Base-by-base conservation (phyloP, 371 early-diverging fungal species). In the Lichtheimia ramosa region DNA sequence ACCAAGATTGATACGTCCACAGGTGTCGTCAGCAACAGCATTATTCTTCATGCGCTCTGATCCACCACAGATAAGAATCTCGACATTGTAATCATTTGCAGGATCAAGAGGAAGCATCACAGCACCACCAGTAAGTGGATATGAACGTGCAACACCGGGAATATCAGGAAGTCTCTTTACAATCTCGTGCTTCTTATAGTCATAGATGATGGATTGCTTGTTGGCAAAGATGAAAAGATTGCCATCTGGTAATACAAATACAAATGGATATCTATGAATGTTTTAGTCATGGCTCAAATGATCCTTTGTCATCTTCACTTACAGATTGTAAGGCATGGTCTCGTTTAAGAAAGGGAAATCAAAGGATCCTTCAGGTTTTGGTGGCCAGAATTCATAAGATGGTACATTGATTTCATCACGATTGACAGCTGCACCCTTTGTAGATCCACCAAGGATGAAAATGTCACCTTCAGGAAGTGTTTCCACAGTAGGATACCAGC, bases 401-500 rank as follows among this genome's bases (percentile, higher is more conserved):
- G 83, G 82, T 0, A 79, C 79, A 25, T 83, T 77, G 34, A 81
- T 75, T 21, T 78, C 81, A 21, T 69, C 69, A 20, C 71, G 70
- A 48, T 84, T 87, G 51, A 73, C 70, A 10, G 73, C 74, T 0
- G 83, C 71, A 10, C 85, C 83, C 3, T 65, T 68, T 24, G 63
- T 79, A 0, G 81, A 68, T 13, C 87, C 87, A 51, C 87, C 84
- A 40, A 85, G 60, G 51, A 83, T 85, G 39, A 87, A 75, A 1
- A 84, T 54, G 56, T 65, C 79, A 43, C 63, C 87, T 69, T 82
- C 84, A 0, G 83, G 83, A 6, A 87, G 58, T 39, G 79, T 77
- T 15, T 83, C 82, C 42, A 83, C 70, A n/a, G 85, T 82, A 1
- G 83, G 83, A 58, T 84, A 84, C 87, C 87, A 87, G 4, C 87